Evolutionary conservation across 768 basidiomycete genomes (phyloP).

Genomic region (Boletus pseudo-olivaceus): DNA sequence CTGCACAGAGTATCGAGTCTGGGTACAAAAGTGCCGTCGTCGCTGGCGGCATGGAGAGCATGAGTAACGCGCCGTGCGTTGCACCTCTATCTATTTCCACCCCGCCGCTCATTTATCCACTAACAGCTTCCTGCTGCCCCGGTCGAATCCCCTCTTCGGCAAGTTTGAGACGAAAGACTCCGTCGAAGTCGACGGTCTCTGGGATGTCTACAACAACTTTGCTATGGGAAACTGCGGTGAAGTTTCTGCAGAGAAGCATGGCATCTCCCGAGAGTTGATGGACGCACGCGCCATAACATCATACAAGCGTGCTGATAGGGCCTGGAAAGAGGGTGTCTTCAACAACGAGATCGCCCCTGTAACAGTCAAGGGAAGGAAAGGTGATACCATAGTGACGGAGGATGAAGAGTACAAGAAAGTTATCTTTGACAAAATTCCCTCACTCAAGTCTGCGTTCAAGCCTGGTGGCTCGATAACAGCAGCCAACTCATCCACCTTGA

Average conservation of each 20-base stretch:
- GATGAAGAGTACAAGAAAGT: constrained; percentile 99
- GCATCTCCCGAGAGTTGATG: constrained; percentile 81
- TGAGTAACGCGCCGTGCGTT: constrained; percentile 97
- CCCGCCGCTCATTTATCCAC: not conserved
- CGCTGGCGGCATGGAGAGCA: constrained; percentile 98
- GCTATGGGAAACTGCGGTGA: constrained; percentile 99
- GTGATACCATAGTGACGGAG: constrained; percentile 83
- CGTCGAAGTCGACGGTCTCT: constrained; percentile 88
- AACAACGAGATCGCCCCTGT: constrained; percentile 86
- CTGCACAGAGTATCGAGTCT: constrained; percentile 82
- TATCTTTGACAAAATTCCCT: constrained; percentile 89
- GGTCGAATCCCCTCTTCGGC: constrained; percentile 80
- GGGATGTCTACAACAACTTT: constrained; percentile 97
- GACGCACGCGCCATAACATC: constrained; percentile 93
- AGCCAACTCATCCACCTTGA: constrained; percentile 92
- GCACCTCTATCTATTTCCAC: not conserved
- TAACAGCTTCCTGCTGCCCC: constrained; percentile 73
- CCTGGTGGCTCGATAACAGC: constrained; percentile 89
- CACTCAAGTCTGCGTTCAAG: constrained; percentile 86
- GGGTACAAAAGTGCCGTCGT: constrained; percentile 85
- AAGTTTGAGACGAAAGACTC: constrained; percentile 87
- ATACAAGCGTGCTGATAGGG: constrained; percentile 87
- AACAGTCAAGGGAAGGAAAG: constrained; percentile 91
- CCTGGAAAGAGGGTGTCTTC: constrained; percentile 86
- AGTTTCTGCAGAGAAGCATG: constrained; percentile 72